Base-by-base conservation (phyloP, 2,329 filamentous ascomycete genomes). In the Neoascochyta sp. region DNA sequence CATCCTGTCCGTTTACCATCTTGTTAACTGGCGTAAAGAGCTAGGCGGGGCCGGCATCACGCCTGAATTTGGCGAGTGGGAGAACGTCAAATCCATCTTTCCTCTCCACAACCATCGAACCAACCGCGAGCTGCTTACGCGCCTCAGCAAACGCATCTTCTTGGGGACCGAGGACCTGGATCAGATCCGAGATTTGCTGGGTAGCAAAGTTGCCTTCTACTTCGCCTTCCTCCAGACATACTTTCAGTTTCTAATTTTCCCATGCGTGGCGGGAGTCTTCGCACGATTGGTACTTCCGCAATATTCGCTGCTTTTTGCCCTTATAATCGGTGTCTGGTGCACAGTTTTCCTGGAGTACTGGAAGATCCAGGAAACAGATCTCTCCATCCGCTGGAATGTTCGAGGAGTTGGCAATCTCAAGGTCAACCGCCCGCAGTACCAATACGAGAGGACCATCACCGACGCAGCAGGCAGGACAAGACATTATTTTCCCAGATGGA, bases 31-130 rank as follows among this genome's bases (percentile, higher is more conserved):
- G 62, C 75, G 81, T 4, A 74, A 73, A 42, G 76, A 80, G 39
- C 80, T 90, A 34, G 86, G 86, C 23, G 86, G 86, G 30, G 86
- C 86, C 15, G 86, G 84, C 5, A 80, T 93, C 39, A 85, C 78
- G 0, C 79, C 83, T 1, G 74, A 74, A 15, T 67, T 73, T 11
- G 80, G 81, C 4, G 74, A 78, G 41, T 92, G 86, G 85, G 76
- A 81, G 52, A 70, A 81, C 34, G 78, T 92, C 18, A 73, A 78
- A 21, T 78, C 80, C 15, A 68, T 92, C 14, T 93, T 93, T 50
- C 83, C 86, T 1, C 71, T 93, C 5, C 87, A 93, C 48, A 80
- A 93, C 54, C 77, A 81, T 50, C 64, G 66, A 9, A 85, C 86
- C 64, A 93, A 92, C 62, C 79, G 79, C 37, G 67, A 73, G 15